Percentiles rank a stretch among this genome's conserved stretches.
These are phyloP conservation scores for Basidiobolus meristosporus DNA, from an alignment of 371 early-diverging fungal species.

Conservation along the genomic window DNA sequence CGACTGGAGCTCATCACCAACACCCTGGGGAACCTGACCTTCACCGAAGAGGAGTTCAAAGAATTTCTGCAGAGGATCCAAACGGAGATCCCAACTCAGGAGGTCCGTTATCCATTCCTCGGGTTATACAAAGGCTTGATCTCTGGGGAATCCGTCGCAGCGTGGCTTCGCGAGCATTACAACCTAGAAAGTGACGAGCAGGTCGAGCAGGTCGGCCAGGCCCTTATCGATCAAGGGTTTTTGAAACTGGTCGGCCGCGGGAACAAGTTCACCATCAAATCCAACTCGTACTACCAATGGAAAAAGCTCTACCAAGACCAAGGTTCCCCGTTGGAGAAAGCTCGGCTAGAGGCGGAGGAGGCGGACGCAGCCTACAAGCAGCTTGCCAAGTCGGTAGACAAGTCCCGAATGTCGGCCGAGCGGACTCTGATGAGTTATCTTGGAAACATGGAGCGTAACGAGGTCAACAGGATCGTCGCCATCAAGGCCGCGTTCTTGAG, in stretches of 20 bases:
- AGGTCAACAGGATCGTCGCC: conserved; percentile 23
- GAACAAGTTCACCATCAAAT: conserved; percentile 33
- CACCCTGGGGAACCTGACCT: too few species aligned
- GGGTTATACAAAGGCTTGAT: conserved; percentile 47
- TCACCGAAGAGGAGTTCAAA: conserved; percentile 14
- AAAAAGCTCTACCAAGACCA: conserved; percentile 22
- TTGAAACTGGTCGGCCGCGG: conserved; percentile 52
- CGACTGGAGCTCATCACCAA: too few species aligned
- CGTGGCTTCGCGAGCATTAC: conserved; percentile 29
- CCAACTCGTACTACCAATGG: conserved; percentile 56
- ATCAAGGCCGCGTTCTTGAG: conserved; percentile 33
- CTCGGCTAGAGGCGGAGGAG: conserved; percentile 35
- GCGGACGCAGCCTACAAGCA: conserved; percentile 38
- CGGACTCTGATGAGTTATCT: conserved; percentile 46
- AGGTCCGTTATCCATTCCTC: conserved; percentile 44
- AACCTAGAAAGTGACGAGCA: conserved; percentile 37
- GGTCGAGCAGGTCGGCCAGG: conserved; percentile 49
- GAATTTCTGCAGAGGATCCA: conserved; percentile 23
- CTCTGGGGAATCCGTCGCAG: conserved; percentile 40
- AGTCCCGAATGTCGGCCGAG: conserved; percentile 44
- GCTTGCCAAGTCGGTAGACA: conserved; percentile 36
- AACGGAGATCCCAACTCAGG: conserved; percentile 29
- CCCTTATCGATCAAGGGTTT: conserved; percentile 37
- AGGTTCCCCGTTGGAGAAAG: conserved; percentile 9
- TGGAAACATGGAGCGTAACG: conserved; percentile 30